Base-by-base conservation (phyloP, 2,329 filamentous ascomycete species). In the Dactylella cylindrospora region DNA sequence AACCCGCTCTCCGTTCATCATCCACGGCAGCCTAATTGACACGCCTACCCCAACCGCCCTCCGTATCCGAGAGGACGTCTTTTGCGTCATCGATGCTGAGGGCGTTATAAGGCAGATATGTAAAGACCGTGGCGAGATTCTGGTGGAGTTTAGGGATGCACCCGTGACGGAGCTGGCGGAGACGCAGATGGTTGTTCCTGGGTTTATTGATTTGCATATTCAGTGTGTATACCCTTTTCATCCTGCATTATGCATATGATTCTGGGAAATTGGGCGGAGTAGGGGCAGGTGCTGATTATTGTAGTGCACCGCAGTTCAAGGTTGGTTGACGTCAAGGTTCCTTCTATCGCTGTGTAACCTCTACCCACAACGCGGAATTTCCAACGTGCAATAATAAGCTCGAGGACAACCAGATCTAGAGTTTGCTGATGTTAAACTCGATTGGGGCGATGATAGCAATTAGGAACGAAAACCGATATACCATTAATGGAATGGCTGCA, bases 401-500 rank as follows among this genome's bases (percentile, higher is more conserved):
- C n/a, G n/a, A n/a, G n/a, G n/a, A n/a, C n/a, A n/a, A n/a, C n/a
- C n/a, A 13, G 5, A 23, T 19, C 6, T 32, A 13, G 22, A 13
- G 10, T 3, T 32, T 32, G 29, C 15, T 35, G n/a, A 49, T 29
- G 23, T 44, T 15, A 26, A 9, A 8, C 12, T n/a, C n/a, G n/a
- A 22, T 13, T 36, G 29, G n/a, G 12, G 22, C 26, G 22, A 8
- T 13, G 26, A 13, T 53, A 61, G 31, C 67, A 68, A 59, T 31
- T 68, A 9, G 66, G 66, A n/a, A 68, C 67, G 1, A 68, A 68
- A 38, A 68, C 66, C n/a, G 66, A 68, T 54, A 53, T 68, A 13
- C 66, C 66, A 15, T 43, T 68, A 33, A 59, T 68, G 53, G 66
- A 68, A 55, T 68, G 67, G 67, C 45, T 68, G 28, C 51, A 65